phyloP scores from a whole-genome alignment of 768 basidiomycete genomes.

The Nevesoporus exiguus region DNA sequence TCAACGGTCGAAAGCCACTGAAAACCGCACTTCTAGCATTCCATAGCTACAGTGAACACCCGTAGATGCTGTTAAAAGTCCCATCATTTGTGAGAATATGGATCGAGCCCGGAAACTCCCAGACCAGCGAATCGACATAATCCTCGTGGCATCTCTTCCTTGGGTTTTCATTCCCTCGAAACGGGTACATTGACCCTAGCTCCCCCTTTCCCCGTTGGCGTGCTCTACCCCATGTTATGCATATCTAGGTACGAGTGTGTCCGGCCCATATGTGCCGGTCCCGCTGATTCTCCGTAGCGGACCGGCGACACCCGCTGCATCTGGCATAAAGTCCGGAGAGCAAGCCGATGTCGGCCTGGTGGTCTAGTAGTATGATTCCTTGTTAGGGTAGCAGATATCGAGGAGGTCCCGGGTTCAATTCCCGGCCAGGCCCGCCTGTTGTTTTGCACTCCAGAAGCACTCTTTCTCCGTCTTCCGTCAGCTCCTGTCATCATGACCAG shows the following conservation, averaged over 20 bases:
- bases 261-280: not conserved
- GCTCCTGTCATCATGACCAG: not conserved
- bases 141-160: not conserved
- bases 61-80: not conserved
- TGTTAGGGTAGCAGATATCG: slow-evolving; percentile 47
- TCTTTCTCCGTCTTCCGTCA: not conserved
- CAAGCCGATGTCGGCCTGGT: slow-evolving; percentile 40
- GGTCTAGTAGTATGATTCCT: slow-evolving; percentile 68
- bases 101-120: not conserved
- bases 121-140: not conserved
- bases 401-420: slow-evolving; percentile 90
- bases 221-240: too few species aligned
- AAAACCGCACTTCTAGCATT: too few species aligned
- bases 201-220: too few species aligned
- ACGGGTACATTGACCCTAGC: not conserved
- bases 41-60: too few species aligned
- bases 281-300: too few species aligned
- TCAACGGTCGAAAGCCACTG: too few species aligned
- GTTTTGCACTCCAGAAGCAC: slow-evolving; percentile 3
- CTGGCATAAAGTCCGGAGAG: not conserved
- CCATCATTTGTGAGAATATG: not conserved
- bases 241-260: not conserved
- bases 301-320: not conserved
- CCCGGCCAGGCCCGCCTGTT: slow-evolving; percentile 60
- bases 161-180: too few species aligned